Conservation (phyloP, 495 filamentous ascomycete genomes). For the Xylaria scruposa region DNA sequence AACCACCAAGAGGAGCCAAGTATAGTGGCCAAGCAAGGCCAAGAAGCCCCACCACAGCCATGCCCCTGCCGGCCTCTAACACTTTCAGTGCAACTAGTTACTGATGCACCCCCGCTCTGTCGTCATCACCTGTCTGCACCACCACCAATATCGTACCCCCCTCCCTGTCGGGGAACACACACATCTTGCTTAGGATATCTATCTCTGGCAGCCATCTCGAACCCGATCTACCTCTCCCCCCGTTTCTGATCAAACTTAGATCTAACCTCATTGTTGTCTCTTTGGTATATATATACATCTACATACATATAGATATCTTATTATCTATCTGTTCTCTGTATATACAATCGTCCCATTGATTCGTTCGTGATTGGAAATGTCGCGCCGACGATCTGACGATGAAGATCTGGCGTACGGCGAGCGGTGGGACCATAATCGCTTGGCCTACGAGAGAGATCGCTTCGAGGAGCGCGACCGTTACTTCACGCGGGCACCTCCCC, state of each 20-base stretch:
- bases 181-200: conserved; percentile 10
- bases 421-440: conserved; percentile 54
- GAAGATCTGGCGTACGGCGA: conserved; percentile 46
- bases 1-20: conserved; percentile 9
- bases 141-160: not conserved
- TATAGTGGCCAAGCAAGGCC: not conserved
- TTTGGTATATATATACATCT: not conserved
- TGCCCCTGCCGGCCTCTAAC: not conserved
- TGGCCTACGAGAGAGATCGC: conserved; percentile 42
- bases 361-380: not conserved
- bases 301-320: too few species aligned
- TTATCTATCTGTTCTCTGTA: not conserved
- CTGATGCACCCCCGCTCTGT: not conserved
- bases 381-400: conserved; percentile 41
- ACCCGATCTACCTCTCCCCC: not conserved
- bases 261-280: not conserved
- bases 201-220: conserved; percentile 1
- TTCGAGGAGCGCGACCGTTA: conserved; percentile 46
- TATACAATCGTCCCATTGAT: not conserved
- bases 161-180: not conserved
- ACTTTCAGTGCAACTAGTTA: too few species aligned
- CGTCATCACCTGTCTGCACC: conserved; percentile 18
- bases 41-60: not conserved
- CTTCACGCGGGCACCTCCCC: conserved; percentile 28
- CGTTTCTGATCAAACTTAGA: not conserved